These are phyloP conservation scores for Xylaria sp. DNA, from an alignment of 2,329 filamentous ascomycete genomes.

Conservation along the genomic window DNA sequence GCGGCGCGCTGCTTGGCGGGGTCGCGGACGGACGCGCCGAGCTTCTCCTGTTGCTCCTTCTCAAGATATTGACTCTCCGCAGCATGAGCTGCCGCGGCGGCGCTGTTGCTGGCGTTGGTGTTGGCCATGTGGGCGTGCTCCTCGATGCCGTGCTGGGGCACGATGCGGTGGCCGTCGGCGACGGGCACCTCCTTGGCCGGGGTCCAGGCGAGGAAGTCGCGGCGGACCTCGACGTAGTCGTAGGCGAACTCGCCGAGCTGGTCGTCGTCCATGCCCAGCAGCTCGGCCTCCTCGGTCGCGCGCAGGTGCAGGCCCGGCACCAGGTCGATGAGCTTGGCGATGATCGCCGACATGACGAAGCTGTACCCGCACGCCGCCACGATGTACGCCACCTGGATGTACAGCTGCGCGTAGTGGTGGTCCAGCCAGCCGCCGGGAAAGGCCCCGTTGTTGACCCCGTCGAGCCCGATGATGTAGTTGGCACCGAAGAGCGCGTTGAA, in stretches of 20 bases:
- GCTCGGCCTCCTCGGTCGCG: slow-evolving; percentile 78
- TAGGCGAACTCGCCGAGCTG: slow-evolving; percentile 90
- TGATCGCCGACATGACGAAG: slow-evolving; percentile 72
- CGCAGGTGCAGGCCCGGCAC: slow-evolving; percentile 79
- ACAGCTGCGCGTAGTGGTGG: slow-evolving; percentile 73
- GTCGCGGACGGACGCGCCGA: not conserved
- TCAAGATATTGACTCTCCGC: too few species aligned
- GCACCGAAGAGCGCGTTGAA: slow-evolving; percentile 76
- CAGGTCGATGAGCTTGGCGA: slow-evolving; percentile 75
- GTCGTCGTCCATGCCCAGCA: slow-evolving; percentile 87
- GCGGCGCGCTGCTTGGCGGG: slow-evolving; percentile 20
- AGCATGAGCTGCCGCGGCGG: too few species aligned
- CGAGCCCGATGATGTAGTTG: slow-evolving; percentile 72
- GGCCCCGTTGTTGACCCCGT: slow-evolving; percentile 72
- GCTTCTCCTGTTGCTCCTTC: slow-evolving; percentile 23
- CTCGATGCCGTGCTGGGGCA: slow-evolving; percentile 73
- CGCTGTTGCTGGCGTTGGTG: slow-evolving; percentile 52
- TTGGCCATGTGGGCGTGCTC: slow-evolving; percentile 70
- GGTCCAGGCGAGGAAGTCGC: slow-evolving; percentile 87
- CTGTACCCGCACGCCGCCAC: slow-evolving; percentile 66
- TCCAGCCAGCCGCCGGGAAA: slow-evolving; percentile 72
- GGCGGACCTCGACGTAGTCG: slow-evolving; percentile 86
- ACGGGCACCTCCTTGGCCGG: slow-evolving; percentile 70
- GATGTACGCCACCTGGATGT: slow-evolving; percentile 80
- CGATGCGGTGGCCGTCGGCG: slow-evolving; percentile 56